Percentiles rank a stretch among this genome's conserved stretches.
Evolutionary conservation across 2,329 filamentous ascomycete species (phyloP).

Genomic region (Cladophialophora exuberans): DNA sequence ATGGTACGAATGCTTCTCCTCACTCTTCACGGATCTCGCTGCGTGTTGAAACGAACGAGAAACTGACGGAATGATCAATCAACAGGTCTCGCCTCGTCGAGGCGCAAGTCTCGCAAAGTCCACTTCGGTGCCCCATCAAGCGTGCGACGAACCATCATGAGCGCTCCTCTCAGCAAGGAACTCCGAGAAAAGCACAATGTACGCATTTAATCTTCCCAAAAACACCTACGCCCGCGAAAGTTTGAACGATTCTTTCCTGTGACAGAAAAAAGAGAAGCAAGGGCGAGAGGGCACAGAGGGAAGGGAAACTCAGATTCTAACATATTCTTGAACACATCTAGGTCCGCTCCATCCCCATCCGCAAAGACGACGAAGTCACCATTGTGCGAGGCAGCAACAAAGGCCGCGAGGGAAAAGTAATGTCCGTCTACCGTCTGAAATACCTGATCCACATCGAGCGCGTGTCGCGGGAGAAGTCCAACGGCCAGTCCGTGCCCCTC

Average conservation of each 20-base stretch:
- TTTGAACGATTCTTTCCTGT: too few species aligned
- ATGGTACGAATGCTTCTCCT: constrained; percentile 14
- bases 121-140: constrained; percentile 96
- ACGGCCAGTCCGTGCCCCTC: constrained; percentile 92
- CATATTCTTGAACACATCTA: constrained; percentile 41
- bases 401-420: constrained; percentile 98
- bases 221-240: neutral
- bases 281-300: too few species aligned
- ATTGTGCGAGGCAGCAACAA: constrained; percentile 94
- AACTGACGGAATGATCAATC: constrained; percentile 1
- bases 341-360: constrained; percentile 94
- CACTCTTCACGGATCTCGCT: neutral
- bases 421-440: constrained; percentile 96
- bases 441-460: constrained; percentile 97
- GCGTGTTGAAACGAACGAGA: neutral
- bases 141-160: constrained; percentile 95
- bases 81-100: constrained; percentile 66
- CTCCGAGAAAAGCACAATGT: constrained; percentile 99
- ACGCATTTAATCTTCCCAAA: constrained; percentile 44
- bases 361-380: constrained; percentile 94
- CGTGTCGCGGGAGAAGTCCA: constrained; percentile 94
- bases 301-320: constrained; percentile 4
- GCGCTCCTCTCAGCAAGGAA: constrained; percentile 93
- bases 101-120: constrained; percentile 98
- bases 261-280: too few species aligned